Evolutionary conservation across 768 basidiomycete genomes (phyloP), one percentile per base, ranked within the genome.

Genomic region (Termitomyces sp.): DNA sequence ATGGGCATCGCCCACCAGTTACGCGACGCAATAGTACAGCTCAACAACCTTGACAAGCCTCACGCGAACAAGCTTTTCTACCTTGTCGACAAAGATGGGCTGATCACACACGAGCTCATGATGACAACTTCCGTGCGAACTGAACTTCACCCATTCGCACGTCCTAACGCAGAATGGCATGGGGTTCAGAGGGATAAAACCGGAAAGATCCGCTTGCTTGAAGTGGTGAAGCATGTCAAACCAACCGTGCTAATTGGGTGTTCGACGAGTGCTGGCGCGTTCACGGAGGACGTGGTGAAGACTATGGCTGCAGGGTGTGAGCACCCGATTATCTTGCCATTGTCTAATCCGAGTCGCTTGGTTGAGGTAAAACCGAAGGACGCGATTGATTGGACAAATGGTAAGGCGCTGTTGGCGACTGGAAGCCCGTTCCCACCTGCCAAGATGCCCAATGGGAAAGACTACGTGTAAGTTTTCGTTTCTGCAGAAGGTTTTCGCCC

Each of bases 231-330:
- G 70, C 76, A 77, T 59, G 80, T 89, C 11, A 83, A 83, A 64
- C 92, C 93, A 24, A 96, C 92, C 1, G 81, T 92, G 11, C 69
- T 96, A 47, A 90, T 96, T 61, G 93, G 93, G 32, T 89, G 87
- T 57, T 92, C 90, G 56, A 94, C 92, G 2, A 77, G 82, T 50
- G 77, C 82, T 20, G 87, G 89, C 4, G 88, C 86, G 32, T 96
- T 96, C 71, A 86, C 80, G 4, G 81, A 90, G 71, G 84, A 88
- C 56, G 75, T 92, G 41, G 73, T 91, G 35, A 75, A 76, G 66
- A 78, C 80, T 28, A 87, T 94, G 90, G 77, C 81, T 30, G 82
- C 80, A 60, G 76, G 81, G 51, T 80, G 80, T 43, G 87, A 88
- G 24, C 74, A 87, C 58, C 92, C 92, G 0, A 88, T 94, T 65